Conservation (phyloP, 2,329 filamentous ascomycete genomes). For the Cytospora paraplurivora region DNA sequence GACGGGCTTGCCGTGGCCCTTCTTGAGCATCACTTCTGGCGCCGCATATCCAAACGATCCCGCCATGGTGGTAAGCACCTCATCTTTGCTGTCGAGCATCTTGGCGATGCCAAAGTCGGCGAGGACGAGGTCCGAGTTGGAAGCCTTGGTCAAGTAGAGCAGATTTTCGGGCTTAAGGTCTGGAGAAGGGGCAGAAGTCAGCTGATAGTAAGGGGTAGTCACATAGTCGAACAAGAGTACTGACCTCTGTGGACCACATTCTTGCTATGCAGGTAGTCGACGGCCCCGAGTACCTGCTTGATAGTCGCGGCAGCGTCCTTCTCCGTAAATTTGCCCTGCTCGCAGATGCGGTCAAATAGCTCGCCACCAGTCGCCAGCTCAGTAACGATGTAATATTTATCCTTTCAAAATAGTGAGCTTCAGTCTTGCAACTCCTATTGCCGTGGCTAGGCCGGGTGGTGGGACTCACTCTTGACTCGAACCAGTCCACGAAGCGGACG, state of each 20-base stretch:
- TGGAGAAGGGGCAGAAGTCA: slow-evolving; percentile 40
- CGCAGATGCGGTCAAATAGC: slow-evolving; percentile 96
- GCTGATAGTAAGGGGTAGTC: neutral
- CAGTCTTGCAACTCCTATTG: neutral
- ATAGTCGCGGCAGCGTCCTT: slow-evolving; percentile 97
- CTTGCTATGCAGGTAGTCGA: slow-evolving; percentile 90
- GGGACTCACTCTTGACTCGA: slow-evolving; percentile 82
- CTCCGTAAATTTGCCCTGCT: slow-evolving; percentile 97
- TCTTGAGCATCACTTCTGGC: slow-evolving; percentile 97
- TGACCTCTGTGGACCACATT: slow-evolving; percentile 96
- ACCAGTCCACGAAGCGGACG: slow-evolving; percentile 97
- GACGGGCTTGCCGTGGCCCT: slow-evolving; percentile 95
- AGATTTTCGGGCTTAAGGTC: slow-evolving; percentile 98
- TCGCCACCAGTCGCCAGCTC: slow-evolving; percentile 95
- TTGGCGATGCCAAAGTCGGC: slow-evolving; percentile 99
- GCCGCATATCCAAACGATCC: slow-evolving; percentile 98
- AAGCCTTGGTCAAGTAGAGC: slow-evolving; percentile 80
- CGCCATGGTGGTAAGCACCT: slow-evolving; percentile 96
- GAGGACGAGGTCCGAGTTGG: slow-evolving; percentile 82
- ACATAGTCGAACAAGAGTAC: neutral
- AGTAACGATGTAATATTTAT: slow-evolving; percentile 99
- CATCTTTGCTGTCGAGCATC: slow-evolving; percentile 87
- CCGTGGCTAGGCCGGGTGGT: neutral
- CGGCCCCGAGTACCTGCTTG: slow-evolving; percentile 87
- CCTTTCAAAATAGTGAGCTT: slow-evolving; percentile 53